Base-by-base conservation (phyloP, 257 asterid species). In the Perilla frutescens region DNA sequence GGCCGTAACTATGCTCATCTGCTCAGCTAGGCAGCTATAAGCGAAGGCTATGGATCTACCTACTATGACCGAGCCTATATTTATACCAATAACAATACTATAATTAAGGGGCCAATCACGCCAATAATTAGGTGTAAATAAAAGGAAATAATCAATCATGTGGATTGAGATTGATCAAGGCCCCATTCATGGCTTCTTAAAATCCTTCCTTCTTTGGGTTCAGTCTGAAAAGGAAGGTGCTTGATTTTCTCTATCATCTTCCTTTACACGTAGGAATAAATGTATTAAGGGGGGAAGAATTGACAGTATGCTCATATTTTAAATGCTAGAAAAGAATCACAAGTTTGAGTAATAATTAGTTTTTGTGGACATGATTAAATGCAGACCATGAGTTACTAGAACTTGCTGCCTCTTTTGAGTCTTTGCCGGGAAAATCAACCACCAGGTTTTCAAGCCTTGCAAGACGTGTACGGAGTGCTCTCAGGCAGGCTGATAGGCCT, bases 311-410 rank as follows among this genome's bases (percentile, higher is more conserved):
- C 20, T 50, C 37, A 6, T 58, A 31, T 12, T 57, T 40, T 48
- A 37, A 26, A 51, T 39, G 26, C 40, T 14, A 45, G 74, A 62
- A 70, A 37, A 60, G 62, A 53, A 53, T 63, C 10, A 39, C 36
- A 7, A 64, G 57, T 70, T 47, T 39, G 63, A 59, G 55, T 76
- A 10, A 53, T 76, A 78, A 65, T 72, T 59, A 40, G 60, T 67
- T 43, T 63, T 78, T 66, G 67, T 73, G 54, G 73, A 75, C 54
- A 62, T 59, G 58, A 71, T 83, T 63, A 62, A 60, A 66, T 83
- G 89, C 96, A 92, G 98, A 92, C 87, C 92, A 89, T 29, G 90
- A 83, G 81, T 84, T 95, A 65, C 90, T 90, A 64, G 97, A 95
- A 72, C 83, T 89, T 70, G 99, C 99, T 78, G 87, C 99, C 81